Base-by-base conservation (phyloP, 805 yeast species). In the Pichia thaimueangensis region DNA sequence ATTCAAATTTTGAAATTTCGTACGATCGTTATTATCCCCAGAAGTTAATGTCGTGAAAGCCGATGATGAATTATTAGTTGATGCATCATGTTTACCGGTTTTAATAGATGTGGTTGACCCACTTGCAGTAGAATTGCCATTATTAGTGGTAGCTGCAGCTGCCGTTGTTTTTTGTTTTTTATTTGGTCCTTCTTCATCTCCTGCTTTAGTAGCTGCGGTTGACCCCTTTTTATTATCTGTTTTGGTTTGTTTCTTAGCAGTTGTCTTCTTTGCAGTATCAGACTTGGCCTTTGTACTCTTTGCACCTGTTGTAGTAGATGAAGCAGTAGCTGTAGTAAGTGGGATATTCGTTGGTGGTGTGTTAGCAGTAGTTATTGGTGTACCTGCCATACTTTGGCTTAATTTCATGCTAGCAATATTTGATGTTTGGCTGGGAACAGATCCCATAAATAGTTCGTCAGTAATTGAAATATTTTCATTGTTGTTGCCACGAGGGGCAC, bases 1-100 rank as follows among this genome's bases (percentile, higher is more conserved):
- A 1, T 86, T 83, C 28, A 82, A 68, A n/a, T 80, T 71, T 2
- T 87, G 86, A 23, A 73, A 76, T 35, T 73, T 64, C 17, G 81
- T 35, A 20, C 30, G 37, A 12, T 29, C 30, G 9, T n/a, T 25
- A 15, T 21, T 21, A 17, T 23, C 30, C 5, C 28, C 31, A 25
- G 23, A 20, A 2, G 36, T 13, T 15, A 17, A 30, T 12, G 27
- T 19, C 6, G 37, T 12, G 23, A 30, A n/a, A 5, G 32, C 24
- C 7, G 32, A 5, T 17, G 29, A 15, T 27, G 16, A 5, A 27
- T 19, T 19, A 16, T 27, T 15, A 17, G 21, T 21, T 5, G 28
- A 15, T 1, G 15, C 2, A 24, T n/a, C 22, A 25, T 11, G 4
- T 7, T 21, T 25, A 25, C 15, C 33, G 17, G 5, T 15, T 29